Percentiles rank a stretch among this genome's conserved stretches.
Conservation (phyloP, 495 filamentous ascomycete species). For the Penicillium paxilli region DNA sequence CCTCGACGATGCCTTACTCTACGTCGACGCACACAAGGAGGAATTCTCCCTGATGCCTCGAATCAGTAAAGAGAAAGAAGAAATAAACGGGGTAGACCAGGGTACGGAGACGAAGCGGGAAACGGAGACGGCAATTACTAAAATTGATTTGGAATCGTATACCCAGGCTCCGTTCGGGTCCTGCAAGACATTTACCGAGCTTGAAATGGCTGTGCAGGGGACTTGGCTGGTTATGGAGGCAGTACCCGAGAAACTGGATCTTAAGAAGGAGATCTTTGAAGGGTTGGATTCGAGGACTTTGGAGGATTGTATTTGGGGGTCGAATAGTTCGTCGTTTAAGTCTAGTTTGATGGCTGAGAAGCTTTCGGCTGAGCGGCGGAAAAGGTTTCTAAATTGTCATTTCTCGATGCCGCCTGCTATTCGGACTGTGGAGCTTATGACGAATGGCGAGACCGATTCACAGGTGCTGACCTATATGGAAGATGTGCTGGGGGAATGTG, state of each 20-base stretch:
- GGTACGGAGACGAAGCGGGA: neutral
- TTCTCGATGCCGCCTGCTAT: conserved; percentile 54
- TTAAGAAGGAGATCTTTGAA: conserved; percentile 48
- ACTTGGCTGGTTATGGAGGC: conserved; percentile 51
- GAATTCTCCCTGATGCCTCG: conserved; percentile 32
- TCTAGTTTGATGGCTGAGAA: conserved; percentile 28
- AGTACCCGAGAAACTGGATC: conserved; percentile 48
- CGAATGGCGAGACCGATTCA: conserved; percentile 45
- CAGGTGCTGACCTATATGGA: conserved; percentile 45
- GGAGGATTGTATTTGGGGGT: conserved; percentile 47
- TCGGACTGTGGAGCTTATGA: conserved; percentile 56
- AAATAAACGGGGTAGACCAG: conserved; percentile 3
- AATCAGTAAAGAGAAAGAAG: conserved; percentile 23
- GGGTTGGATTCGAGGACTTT: conserved; percentile 42
- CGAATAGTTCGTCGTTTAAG: conserved; percentile 38
- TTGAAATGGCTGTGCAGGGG: conserved; percentile 21
- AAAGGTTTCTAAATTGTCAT: conserved; percentile 47
- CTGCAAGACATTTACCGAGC: conserved; percentile 23
- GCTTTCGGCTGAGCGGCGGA: conserved; percentile 10
- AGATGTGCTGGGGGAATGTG: conserved; percentile 40
- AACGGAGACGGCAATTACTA: neutral
- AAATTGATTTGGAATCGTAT: conserved; percentile 10
- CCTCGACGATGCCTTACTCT: conserved; percentile 27
- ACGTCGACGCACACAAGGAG: conserved; percentile 35
- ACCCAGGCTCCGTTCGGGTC: conserved; percentile 14